These are phyloP conservation scores for Solanum lycopersicoides DNA, from an alignment of 257 asterid species.

Conservation along the genomic window DNA sequence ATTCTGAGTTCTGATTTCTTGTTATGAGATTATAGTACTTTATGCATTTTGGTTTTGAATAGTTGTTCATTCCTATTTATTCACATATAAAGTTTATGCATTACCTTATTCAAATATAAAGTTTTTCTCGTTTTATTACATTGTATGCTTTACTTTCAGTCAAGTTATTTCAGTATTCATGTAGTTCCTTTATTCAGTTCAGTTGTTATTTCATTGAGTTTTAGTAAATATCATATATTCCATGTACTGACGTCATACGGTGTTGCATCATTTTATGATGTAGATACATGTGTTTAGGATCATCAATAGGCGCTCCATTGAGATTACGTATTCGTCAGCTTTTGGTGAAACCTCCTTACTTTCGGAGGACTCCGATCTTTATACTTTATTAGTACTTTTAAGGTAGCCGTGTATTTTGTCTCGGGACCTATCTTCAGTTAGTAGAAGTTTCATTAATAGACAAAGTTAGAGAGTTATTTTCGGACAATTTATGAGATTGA, in stretches of 20 bases:
- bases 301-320: neutral
- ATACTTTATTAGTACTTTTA: neutral
- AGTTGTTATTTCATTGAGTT: neutral
- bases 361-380: neutral
- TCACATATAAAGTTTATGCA: neutral
- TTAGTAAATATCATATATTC: neutral
- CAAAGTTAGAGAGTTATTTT: neutral
- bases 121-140: neutral
- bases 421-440: neutral
- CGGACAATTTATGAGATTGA: neutral
- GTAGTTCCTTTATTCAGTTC: neutral
- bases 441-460: neutral
- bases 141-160: neutral
- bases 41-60: no score
- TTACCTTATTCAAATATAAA: no score
- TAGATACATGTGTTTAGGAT: neutral
- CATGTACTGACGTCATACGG: neutral
- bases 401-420: neutral
- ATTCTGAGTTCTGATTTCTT: no score
- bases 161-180: neutral
- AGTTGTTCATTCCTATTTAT: no score
- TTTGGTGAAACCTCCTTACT: neutral
- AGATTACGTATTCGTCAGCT: neutral
- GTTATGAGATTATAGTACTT: no score
- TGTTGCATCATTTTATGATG: no score